phyloP scores from a whole-genome alignment of 768 basidiomycete genomes.

The Hygrophorus russula region DNA sequence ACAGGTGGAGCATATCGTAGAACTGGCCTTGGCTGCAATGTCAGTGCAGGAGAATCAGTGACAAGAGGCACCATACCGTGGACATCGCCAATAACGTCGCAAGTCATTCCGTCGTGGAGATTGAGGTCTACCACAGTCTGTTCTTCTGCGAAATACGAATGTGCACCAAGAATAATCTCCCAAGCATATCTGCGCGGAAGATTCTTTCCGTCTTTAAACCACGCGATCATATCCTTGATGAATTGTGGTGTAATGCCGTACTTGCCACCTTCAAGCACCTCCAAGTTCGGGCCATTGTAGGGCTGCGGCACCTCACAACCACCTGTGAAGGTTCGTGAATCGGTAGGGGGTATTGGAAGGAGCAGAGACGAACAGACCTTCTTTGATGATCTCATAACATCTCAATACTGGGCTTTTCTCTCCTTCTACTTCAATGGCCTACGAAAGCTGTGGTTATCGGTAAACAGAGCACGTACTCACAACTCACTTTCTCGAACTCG shows the following conservation, averaged over 20 bases:
- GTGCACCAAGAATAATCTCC: slow-evolving; percentile 90
- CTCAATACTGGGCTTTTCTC: slow-evolving; percentile 69
- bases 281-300: slow-evolving; percentile 69
- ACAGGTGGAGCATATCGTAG: slow-evolving; percentile 86
- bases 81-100: slow-evolving; percentile 94
- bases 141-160: slow-evolving; percentile 63
- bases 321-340: slow-evolving; percentile 28
- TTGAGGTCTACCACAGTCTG: slow-evolving; percentile 71
- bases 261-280: slow-evolving; percentile 46
- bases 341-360: background rate
- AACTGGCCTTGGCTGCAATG: slow-evolving; percentile 59
- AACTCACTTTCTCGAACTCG: slow-evolving; percentile 81
- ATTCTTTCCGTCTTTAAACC: slow-evolving; percentile 93
- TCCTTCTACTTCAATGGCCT: slow-evolving; percentile 91
- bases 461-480: background rate
- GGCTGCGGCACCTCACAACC: slow-evolving; percentile 66
- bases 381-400: slow-evolving; percentile 67
- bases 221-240: slow-evolving; percentile 74
- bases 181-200: slow-evolving; percentile 83
- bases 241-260: slow-evolving; percentile 71
- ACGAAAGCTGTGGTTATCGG: slow-evolving; percentile 2
- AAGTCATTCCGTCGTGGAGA: slow-evolving; percentile 66
- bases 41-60: background rate
- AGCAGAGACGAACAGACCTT: slow-evolving; percentile 36
- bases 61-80: slow-evolving; percentile 51